Evolutionary conservation across 1,284 basidiomycete genomes (phyloP), one percentile per base, ranked within the genome.

Genomic region (Xerocomus amazonicus): DNA sequence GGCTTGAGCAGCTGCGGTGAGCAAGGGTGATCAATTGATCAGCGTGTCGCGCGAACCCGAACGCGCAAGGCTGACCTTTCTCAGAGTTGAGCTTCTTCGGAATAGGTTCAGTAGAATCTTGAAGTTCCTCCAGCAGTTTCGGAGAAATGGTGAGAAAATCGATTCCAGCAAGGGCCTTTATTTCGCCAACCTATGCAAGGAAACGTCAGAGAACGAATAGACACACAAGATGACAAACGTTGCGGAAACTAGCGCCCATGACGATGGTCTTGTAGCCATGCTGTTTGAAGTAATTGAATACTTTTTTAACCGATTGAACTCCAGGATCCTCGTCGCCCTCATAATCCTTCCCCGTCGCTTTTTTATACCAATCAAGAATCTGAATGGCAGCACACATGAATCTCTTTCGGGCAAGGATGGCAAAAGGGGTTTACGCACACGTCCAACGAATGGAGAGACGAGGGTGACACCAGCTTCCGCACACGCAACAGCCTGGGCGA

Each of bases 231-330:
- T 23, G 19, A 23, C 23, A 9, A 53, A 90, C 86, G 76, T 96
- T 96, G 64, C 93, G 88, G 92, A 98, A 99, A 48, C 93, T 97
- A 53, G 96, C 95, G 69, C 95, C 96, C 96, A 99, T 99, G 70
- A 99, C 92, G 69, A 97, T 97, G 58, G 96, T 99, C 67, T 94
- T 92, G 83, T 97, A 98, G 56, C 81, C 81, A 76, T 97, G 85
- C 73, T 96, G 92, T 80, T 98, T 98, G 85, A 97, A 98, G 80
- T 97, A 98, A 79, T 92, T 91, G 85, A 88, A 98, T 77, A 97
- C 97, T 71, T 83, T 87, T 80, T 90, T 86, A 54, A 98, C 96
- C 23, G 92, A 95, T 68, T 87, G 75, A 59, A 99, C 96, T 80
- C 96, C 96, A 12, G 96, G 96, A 77, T 99, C 96, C 43, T 85